A percentile compares a stretch with the other conserved stretches of the same genome.
These are phyloP conservation scores for Cytospora paraplurivora DNA, from an alignment of 2,329 filamentous ascomycete genomes.

Conservation along the genomic window DNA sequence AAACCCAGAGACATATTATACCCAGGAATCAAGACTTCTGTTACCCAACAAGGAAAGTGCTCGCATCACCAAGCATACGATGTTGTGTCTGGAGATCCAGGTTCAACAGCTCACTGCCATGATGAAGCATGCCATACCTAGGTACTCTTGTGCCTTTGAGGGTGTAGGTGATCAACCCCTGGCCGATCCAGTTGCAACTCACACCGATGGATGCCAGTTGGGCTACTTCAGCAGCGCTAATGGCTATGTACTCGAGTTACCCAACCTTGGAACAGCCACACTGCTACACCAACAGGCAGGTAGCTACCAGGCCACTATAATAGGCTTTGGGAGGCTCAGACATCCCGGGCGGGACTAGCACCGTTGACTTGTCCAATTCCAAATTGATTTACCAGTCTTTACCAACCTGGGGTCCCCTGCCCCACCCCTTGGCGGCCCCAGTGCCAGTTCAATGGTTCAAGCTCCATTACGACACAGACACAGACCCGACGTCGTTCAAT, in stretches of 20 bases:
- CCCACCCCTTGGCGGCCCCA: not conserved
- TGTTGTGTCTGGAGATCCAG: no score
- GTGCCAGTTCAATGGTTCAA: not conserved
- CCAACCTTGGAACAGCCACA: no score
- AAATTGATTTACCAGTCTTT: not conserved
- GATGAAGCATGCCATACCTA: no score
- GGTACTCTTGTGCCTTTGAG: no score
- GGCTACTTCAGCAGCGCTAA: no score
- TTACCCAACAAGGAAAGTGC: not conserved
- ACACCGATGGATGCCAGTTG: no score
- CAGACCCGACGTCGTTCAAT: not conserved
- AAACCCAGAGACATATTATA: constrained; percentile 14
- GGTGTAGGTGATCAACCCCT: no score
- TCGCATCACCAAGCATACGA: not conserved
- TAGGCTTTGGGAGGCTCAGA: no score
- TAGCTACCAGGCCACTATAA: no score
- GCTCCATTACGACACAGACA: constrained; percentile 1
- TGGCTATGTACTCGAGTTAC: no score
- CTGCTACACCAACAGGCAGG: not conserved
- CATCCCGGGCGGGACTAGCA: not conserved
- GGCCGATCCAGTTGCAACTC: no score
- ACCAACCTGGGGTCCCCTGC: not conserved
- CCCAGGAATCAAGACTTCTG: not conserved
- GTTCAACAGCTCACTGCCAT: no score
- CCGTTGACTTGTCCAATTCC: not conserved